Evolutionary conservation across 2,329 filamentous ascomycete genomes (phyloP).

Genomic region (Xylariaceae sp.): DNA sequence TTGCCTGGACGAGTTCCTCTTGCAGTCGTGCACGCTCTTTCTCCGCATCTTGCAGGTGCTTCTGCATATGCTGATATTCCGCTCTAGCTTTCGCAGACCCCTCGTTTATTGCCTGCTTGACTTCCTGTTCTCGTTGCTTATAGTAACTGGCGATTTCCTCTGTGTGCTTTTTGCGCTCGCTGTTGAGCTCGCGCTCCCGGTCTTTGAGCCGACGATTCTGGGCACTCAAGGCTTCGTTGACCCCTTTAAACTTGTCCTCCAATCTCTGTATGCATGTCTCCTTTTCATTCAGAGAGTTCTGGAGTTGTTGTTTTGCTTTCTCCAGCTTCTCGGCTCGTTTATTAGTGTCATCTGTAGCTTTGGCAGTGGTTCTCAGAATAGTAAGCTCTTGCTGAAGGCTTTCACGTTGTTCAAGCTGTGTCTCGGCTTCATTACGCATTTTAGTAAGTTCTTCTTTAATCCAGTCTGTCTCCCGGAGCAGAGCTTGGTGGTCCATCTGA

Average conservation of each 20-base stretch:
- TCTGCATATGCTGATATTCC: constrained; percentile 38
- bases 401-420: constrained; percentile 19
- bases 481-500: constrained; percentile 18
- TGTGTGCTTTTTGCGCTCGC: constrained; percentile 27
- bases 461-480: constrained; percentile 21
- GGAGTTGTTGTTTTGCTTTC: constrained; percentile 22
- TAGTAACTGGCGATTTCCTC: constrained; percentile 15
- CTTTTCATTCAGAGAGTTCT: constrained; percentile 26
- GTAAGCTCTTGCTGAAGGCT: constrained; percentile 25
- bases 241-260: constrained; percentile 23
- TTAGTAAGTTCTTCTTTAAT: constrained; percentile 30
- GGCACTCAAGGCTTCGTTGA: constrained; percentile 22
- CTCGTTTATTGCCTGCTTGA: constrained; percentile 42
- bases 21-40: constrained; percentile 34
- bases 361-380: constrained; percentile 9
- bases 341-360: constrained; percentile 15
- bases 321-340: constrained; percentile 18
- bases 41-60: constrained; percentile 34
- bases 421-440: constrained; percentile 11
- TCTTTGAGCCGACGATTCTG: constrained; percentile 23
- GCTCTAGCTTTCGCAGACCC: constrained; percentile 40
- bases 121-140: constrained; percentile 36
- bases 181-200: constrained; percentile 24
- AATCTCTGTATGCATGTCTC: constrained; percentile 18
- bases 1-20: constrained; percentile 38